Evolutionary conservation across 352 stramenopile genomes (phyloP).

Genomic region (Globisporangium recalcitrans): DNA sequence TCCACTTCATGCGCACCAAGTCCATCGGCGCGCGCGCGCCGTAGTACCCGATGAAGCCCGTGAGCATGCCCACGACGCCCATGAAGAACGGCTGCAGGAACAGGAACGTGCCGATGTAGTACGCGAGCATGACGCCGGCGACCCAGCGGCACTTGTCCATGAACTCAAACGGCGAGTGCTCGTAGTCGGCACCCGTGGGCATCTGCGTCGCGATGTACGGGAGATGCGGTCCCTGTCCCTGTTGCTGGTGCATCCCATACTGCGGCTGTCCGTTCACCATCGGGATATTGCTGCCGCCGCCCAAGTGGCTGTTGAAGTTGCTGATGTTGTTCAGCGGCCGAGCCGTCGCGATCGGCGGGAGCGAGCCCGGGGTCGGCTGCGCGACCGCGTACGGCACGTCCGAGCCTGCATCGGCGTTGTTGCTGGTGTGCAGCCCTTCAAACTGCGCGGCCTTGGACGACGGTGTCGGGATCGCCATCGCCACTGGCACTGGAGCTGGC

Average conservation of each 20-base stretch:
- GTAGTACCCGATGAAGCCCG: constrained; percentile 61
- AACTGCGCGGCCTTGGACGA: constrained; percentile 9
- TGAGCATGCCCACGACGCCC: constrained; percentile 49
- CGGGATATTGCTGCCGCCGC: constrained; percentile 36
- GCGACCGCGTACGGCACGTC: constrained; percentile 30
- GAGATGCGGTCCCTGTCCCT: constrained; percentile 3
- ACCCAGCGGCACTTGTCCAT: constrained; percentile 61
- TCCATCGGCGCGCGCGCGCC: constrained; percentile 56
- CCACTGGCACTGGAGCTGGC: background rate
- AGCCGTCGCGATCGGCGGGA: constrained; percentile 42
- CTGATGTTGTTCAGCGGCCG: constrained; percentile 32
- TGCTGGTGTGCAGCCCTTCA: constrained; percentile 5
- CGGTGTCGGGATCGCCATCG: constrained; percentile 6
- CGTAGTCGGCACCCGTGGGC: constrained; percentile 21
- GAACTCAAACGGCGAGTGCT: constrained; percentile 48
- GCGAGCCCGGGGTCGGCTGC: constrained; percentile 29
- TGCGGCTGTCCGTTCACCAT: constrained; percentile 14
- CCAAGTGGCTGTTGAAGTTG: constrained; percentile 31
- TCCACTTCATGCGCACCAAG: constrained; percentile 55
- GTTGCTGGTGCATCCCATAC: constrained; percentile 9
- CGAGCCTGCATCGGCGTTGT: background rate
- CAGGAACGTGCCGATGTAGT: constrained; percentile 65
- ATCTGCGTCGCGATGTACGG: constrained; percentile 33
- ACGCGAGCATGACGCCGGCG: constrained; percentile 54
- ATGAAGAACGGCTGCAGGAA: constrained; percentile 72